These are phyloP conservation scores for Daldinia vernicosa DNA, from an alignment of 495 filamentous ascomycete genomes.

Conservation along the genomic window DNA sequence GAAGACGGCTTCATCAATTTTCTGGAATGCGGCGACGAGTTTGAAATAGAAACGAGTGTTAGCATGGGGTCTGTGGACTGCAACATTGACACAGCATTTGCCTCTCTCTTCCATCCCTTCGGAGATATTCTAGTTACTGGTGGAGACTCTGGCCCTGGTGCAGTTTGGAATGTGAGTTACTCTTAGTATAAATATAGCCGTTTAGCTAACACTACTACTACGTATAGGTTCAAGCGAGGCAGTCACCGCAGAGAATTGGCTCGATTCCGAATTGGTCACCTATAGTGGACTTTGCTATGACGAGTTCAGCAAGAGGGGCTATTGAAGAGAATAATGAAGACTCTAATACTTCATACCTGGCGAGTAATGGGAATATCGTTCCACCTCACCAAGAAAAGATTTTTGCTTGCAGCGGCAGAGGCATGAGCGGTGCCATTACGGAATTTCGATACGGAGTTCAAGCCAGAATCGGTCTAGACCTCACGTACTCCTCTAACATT, in stretches of 20 bases:
- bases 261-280: conserved; percentile 82
- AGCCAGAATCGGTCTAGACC: conserved; percentile 67
- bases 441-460: conserved; percentile 78
- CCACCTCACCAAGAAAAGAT: conserved; percentile 56
- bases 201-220: conserved; percentile 30
- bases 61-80: conserved; percentile 67
- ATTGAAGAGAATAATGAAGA: conserved; percentile 22
- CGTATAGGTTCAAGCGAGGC: conserved; percentile 50
- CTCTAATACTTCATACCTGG: conserved; percentile 2
- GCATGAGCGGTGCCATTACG: conserved; percentile 67
- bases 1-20: conserved; percentile 80
- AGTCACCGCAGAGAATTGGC: conserved; percentile 57
- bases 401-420: conserved; percentile 68
- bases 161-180: conserved; percentile 71
- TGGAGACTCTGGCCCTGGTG: conserved; percentile 83
- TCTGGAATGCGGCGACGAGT: conserved; percentile 67
- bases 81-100: conserved; percentile 72
- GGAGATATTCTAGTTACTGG: conserved; percentile 82
- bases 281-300: conserved; percentile 71
- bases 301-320: conserved; percentile 42
- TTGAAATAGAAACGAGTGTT: conserved; percentile 57
- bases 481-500: conserved; percentile 56
- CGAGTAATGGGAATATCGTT: conserved; percentile 11
- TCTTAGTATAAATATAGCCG: not conserved
- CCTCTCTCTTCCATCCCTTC: conserved; percentile 58